These are phyloP conservation scores for Trichoderma aggressivum DNA, from an alignment of 2,329 filamentous ascomycete species.

Conservation along the genomic window DNA sequence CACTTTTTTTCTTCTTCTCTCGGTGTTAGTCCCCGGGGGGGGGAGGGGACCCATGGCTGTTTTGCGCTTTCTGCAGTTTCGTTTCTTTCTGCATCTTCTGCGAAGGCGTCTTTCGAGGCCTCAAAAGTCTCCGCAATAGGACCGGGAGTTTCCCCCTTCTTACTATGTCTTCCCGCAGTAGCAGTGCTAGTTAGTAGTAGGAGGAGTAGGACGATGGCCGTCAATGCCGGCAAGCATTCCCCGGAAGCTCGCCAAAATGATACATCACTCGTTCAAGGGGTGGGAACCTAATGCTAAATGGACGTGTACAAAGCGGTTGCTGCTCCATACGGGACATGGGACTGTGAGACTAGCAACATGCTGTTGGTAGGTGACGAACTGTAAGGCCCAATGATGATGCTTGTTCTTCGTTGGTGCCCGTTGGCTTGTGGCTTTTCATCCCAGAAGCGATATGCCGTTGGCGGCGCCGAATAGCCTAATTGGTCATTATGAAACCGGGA, in stretches of 20 bases:
- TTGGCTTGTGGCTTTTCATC: neutral
- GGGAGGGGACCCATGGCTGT: neutral
- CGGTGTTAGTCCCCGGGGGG: neutral
- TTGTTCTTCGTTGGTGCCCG: neutral
- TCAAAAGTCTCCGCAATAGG: slow-evolving; percentile 9
- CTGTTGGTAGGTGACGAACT: neutral
- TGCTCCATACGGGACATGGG: neutral
- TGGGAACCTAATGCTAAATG: neutral
- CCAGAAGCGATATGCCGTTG: neutral
- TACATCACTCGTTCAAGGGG: neutral
- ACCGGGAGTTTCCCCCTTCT: slow-evolving; percentile 2
- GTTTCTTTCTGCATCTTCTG: neutral
- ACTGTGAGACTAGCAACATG: neutral
- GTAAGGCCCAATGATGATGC: neutral
- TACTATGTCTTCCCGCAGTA: neutral
- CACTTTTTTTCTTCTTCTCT: neutral
- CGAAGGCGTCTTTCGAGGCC: neutral
- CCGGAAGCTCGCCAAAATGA: slow-evolving; percentile 5
- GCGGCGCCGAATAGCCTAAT: neutral
- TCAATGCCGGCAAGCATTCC: slow-evolving; percentile 16
- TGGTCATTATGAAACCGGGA: neutral
- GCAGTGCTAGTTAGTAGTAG: neutral
- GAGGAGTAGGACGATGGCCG: neutral
- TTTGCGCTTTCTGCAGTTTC: neutral
- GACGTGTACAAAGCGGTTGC: neutral